Percentiles rank a stretch among this genome's conserved stretches.
These are phyloP conservation scores for Aspergillus ibericus DNA, from an alignment of 2,329 filamentous ascomycete genomes.

Conservation along the genomic window DNA sequence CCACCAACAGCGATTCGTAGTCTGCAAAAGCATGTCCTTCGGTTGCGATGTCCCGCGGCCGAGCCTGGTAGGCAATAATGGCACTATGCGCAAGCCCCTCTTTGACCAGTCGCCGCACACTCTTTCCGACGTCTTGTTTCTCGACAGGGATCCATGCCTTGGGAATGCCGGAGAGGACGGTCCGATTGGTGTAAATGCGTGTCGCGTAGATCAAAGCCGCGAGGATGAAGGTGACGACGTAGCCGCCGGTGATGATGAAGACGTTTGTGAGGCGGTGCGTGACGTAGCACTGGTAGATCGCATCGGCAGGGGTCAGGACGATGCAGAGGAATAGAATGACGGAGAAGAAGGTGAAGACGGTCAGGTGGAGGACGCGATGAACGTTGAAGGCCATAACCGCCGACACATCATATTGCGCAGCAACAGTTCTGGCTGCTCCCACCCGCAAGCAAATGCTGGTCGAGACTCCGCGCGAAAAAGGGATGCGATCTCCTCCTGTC, in stretches of 20 bases:
- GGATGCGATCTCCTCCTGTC: not conserved
- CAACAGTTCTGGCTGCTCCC: constrained; percentile 6
- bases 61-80: constrained; percentile 73
- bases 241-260: constrained; percentile 75
- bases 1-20: constrained; percentile 33
- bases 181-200: constrained; percentile 83
- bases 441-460: not conserved
- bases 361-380: constrained; percentile 78
- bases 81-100: constrained; percentile 74
- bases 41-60: constrained; percentile 61
- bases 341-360: constrained; percentile 73
- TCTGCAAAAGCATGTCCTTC: constrained; percentile 34
- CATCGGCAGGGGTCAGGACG: constrained; percentile 76
- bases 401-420: constrained; percentile 24
- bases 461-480: not conserved
- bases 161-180: constrained; percentile 76
- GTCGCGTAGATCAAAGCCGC: constrained; percentile 75
- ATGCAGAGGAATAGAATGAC: constrained; percentile 71
- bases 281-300: constrained; percentile 72
- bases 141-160: constrained; percentile 84
- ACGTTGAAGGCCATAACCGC: constrained; percentile 46
- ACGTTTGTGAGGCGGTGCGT: constrained; percentile 73
- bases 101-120: constrained; percentile 73
- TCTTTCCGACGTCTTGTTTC: constrained; percentile 74
- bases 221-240: constrained; percentile 69